Conservation (phyloP, 148 eudicot genomes). For the Arctostaphylos glauca region DNA sequence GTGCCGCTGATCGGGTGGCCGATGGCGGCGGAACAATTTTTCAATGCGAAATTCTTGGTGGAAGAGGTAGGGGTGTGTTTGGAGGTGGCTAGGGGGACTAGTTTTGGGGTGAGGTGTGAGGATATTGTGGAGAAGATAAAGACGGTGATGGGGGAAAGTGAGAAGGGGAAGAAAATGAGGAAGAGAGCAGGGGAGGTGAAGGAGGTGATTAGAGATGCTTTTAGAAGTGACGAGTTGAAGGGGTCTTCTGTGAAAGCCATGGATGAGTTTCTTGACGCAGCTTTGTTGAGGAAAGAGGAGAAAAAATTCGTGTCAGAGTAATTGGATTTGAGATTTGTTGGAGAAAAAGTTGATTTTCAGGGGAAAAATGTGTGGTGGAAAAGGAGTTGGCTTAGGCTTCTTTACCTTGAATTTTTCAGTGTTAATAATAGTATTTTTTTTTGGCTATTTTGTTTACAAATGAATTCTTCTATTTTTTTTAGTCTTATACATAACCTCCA, state of each 20-base stretch:
- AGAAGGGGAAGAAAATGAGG: conserved; percentile 33
- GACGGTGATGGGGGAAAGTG: conserved; percentile 42
- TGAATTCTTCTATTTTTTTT: too few relatives aligned
- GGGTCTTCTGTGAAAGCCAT: conserved; percentile 54
- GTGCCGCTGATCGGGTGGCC: conserved; percentile 64
- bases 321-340: not conserved
- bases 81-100: conserved; percentile 54
- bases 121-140: conserved; percentile 43
- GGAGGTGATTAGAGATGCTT: conserved; percentile 33
- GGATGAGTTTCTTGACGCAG: conserved; percentile 44
- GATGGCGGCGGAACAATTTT: conserved; percentile 59
- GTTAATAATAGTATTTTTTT: too few relatives aligned
- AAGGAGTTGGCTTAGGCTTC: too few relatives aligned
- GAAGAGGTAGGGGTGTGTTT: conserved; percentile 49
- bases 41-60: conserved; percentile 45
- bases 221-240: conserved; percentile 31
- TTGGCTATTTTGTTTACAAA: too few relatives aligned
- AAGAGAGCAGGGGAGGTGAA: conserved; percentile 32
- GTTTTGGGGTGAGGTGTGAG: conserved; percentile 26
- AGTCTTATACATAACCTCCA: too few relatives aligned
- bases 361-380: too few relatives aligned
- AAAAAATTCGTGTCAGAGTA: not conserved
- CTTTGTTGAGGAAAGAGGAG: conserved; percentile 23
- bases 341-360: not conserved
- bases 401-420: too few relatives aligned